Conservation (phyloP, 2,329 filamentous ascomycete genomes). For the Pseudocercospora musae region DNA sequence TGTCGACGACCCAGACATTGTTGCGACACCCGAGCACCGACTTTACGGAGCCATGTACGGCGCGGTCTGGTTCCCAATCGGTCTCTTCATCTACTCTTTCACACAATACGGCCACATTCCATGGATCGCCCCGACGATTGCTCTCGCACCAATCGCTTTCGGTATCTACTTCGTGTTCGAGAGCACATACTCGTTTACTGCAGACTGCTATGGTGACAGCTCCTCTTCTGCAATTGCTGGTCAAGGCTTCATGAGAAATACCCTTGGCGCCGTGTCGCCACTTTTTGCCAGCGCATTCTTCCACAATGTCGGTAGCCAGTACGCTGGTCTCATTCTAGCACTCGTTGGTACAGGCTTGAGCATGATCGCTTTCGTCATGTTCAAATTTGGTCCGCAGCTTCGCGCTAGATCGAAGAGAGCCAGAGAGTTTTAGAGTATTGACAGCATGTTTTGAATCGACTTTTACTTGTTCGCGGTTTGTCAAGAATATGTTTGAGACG, state of each 20-base stretch:
- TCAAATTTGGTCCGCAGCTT: constrained; percentile 21
- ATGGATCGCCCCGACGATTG: constrained; percentile 51
- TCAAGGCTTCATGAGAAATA: constrained; percentile 53
- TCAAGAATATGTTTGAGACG: no score
- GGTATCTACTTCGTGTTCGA: constrained; percentile 54
- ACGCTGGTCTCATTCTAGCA: constrained; percentile 50
- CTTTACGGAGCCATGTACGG: constrained; percentile 51
- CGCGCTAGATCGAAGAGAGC: constrained; percentile 21
- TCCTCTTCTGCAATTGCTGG: constrained; percentile 47
- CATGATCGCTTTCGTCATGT: constrained; percentile 41
- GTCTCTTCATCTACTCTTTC: constrained; percentile 54
- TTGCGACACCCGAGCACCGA: constrained; percentile 45
- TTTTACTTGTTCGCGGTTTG: background rate
- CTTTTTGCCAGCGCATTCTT: constrained; percentile 54
- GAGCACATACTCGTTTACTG: constrained; percentile 49
- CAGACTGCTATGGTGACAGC: constrained; percentile 52
- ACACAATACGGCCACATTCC: constrained; percentile 50
- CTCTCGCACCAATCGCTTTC: constrained; percentile 50
- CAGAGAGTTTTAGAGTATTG: constrained; percentile 18
- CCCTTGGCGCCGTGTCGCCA: constrained; percentile 52
- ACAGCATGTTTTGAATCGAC: constrained; percentile 26
- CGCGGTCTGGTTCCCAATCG: constrained; percentile 47
- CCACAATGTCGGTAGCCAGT: constrained; percentile 53
- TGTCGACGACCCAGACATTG: constrained; percentile 35
- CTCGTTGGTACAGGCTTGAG: constrained; percentile 45